Evolutionary conservation across 352 stramenopile species (phyloP).

Genomic region (Blastocystis sp.): DNA sequence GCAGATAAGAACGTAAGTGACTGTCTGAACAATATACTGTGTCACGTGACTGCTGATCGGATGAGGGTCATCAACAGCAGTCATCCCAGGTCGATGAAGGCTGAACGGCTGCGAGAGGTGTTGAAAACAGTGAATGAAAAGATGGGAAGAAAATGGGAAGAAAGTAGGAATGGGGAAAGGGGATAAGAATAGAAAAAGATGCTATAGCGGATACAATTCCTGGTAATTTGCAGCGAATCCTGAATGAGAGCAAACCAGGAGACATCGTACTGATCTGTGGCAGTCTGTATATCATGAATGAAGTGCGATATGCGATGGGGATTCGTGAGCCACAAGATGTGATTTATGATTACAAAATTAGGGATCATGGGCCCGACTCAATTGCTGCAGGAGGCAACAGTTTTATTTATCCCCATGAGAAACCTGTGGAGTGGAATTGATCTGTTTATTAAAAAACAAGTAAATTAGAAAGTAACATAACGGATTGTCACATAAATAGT

Average conservation of each 20-base stretch:
- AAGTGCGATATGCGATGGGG: conserved; percentile 58
- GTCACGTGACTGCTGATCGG: background rate
- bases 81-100: conserved; percentile 50
- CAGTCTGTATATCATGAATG: conserved; percentile 57
- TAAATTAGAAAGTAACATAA: conserved; percentile 20
- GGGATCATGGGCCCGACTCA: conserved; percentile 29
- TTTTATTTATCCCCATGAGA: conserved; percentile 55
- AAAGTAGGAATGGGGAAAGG: background rate
- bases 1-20: conserved; percentile 56
- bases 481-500: conserved; percentile 28
- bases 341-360: conserved; percentile 23
- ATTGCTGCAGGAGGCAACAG: background rate
- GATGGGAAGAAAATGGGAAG: background rate
- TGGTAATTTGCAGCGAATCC: background rate
- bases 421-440: conserved; percentile 54
- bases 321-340: conserved; percentile 53
- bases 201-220: conserved; percentile 22
- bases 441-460: background rate
- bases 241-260: background rate
- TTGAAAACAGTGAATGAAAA: background rate
- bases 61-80: conserved; percentile 44
- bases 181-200: conserved; percentile 1
- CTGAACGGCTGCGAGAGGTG: background rate
- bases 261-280: conserved; percentile 45
- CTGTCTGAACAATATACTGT: conserved; percentile 36